A percentile compares a stretch with the other conserved stretches of the same genome.
Conservation (phyloP, 331 rosid species). For the Telfairia occidentalis region DNA sequence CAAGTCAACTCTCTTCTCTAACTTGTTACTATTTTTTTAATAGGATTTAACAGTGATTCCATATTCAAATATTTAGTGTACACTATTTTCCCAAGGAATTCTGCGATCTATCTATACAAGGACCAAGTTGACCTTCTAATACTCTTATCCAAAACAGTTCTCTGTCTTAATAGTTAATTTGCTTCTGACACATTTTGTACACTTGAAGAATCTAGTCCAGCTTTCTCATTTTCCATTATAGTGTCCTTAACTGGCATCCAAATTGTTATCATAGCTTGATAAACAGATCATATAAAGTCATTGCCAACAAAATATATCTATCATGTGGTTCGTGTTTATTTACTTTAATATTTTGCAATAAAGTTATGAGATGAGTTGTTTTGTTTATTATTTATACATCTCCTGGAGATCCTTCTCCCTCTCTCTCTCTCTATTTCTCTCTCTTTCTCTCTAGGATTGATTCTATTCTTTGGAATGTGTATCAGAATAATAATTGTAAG, state of each 20-base stretch:
- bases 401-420: neutral
- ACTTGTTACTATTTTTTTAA: neutral
- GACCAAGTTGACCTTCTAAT: neutral
- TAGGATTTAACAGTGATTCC: neutral
- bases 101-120: neutral
- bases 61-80: neutral
- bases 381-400: neutral
- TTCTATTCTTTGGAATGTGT: neutral
- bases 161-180: neutral
- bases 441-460: neutral
- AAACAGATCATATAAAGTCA: neutral
- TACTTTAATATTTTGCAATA: neutral
- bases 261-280: constrained; percentile 10
- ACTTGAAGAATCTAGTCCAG: neutral
- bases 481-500: neutral
- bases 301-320: neutral
- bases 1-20: neutral
- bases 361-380: neutral
- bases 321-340: neutral
- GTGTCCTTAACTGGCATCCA: neutral
- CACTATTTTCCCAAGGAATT: neutral
- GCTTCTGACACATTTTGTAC: neutral
- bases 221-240: neutral
- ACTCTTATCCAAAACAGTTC: neutral
- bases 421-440: neutral